Evolutionary conservation across 352 stramenopile species (phyloP), one percentile per base, ranked within the genome.

Genomic region (Lagenidium sp.): DNA sequence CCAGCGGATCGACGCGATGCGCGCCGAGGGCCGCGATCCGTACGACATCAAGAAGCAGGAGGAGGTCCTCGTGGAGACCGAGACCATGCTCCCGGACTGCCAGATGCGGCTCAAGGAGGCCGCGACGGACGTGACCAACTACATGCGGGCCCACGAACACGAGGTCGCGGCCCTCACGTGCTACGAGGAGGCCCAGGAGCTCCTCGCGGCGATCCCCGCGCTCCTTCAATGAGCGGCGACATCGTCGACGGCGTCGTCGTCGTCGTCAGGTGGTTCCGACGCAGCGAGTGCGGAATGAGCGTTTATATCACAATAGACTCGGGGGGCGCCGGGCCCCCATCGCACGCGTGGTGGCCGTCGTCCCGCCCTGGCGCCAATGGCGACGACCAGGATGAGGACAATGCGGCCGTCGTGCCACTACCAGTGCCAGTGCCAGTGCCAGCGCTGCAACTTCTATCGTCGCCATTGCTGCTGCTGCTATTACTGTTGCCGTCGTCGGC

Each of bases 41-140:
- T 57, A 87, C 52, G 74, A 87, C 50, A 68, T 90, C 48, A 73
- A 71, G 29, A 90, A 90, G 44, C 78, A 90, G 46, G 67, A 87
- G 44, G 74, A 90, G 41, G 78, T 90, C 47, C 63, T 86, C 20
- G 60, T 82, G 25, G 78, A 90, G 61, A 87, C 74, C 19, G 74
- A 87, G 58, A 84, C 57, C 7, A 90, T 90, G 78, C 57, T 87
- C 25, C 78, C 78, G 6, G 78, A 90, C 53, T 86, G 74, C 53
- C 66, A 85, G 41, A 68, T 57, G 54, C 72, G 78, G 3, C 68
- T 90, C 6, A 53, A 65, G 24, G 74, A 86, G 44, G 71, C 72
- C 19, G 65, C 58, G 28, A 61, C 44, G 15, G 75, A 87, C 53
- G 55, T 90, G 20, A 36, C 46, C 35, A 59, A 52, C 39, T 84